phyloP scores from a whole-genome alignment of 768 basidiomycete genomes.

The Phylloporus sp. region DNA sequence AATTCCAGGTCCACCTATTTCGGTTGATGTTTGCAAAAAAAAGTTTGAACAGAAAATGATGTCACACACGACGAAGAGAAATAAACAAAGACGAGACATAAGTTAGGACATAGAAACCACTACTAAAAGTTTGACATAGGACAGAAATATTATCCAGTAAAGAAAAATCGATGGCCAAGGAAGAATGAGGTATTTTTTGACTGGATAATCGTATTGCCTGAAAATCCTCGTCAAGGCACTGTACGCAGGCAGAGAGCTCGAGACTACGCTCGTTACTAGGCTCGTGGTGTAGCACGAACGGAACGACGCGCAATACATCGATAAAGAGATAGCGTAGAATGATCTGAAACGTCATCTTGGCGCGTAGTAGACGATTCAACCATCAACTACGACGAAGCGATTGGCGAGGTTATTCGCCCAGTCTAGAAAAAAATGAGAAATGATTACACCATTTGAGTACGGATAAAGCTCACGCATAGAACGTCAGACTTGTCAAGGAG shows the following conservation, averaged over 20 bases:
- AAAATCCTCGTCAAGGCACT: slow-evolving; percentile 23
- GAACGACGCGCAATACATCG: slow-evolving; percentile 64
- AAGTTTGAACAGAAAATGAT: too few species aligned
- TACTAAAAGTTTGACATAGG: background rate
- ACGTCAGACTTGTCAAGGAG: slow-evolving; percentile 7
- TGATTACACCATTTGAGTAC: background rate
- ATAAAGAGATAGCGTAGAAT: slow-evolving; percentile 36
- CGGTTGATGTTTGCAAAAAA: too few species aligned
- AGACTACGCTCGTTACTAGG: slow-evolving; percentile 66
- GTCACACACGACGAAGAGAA: background rate
- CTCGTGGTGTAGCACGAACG: slow-evolving; percentile 47
- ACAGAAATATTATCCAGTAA: slow-evolving; percentile 1
- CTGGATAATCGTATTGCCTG: slow-evolving; percentile 17
- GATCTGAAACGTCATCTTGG: slow-evolving; percentile 30
- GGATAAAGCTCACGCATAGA: slow-evolving; percentile 26
- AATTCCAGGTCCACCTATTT: too few species aligned
- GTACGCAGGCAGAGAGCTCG: slow-evolving; percentile 35
- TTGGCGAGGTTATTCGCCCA: slow-evolving; percentile 33
- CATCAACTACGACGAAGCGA: slow-evolving; percentile 39
- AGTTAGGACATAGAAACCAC: slow-evolving; percentile 16
- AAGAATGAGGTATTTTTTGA: slow-evolving; percentile 8
- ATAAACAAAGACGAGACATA: background rate
- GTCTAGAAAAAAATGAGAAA: slow-evolving; percentile 24
- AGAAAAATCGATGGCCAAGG: background rate
- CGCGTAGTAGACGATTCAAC: slow-evolving; percentile 32